Evolutionary conservation across 2,329 filamentous ascomycete genomes (phyloP), one percentile per base, ranked within the genome.

Genomic region (Alternaria arbusti): DNA sequence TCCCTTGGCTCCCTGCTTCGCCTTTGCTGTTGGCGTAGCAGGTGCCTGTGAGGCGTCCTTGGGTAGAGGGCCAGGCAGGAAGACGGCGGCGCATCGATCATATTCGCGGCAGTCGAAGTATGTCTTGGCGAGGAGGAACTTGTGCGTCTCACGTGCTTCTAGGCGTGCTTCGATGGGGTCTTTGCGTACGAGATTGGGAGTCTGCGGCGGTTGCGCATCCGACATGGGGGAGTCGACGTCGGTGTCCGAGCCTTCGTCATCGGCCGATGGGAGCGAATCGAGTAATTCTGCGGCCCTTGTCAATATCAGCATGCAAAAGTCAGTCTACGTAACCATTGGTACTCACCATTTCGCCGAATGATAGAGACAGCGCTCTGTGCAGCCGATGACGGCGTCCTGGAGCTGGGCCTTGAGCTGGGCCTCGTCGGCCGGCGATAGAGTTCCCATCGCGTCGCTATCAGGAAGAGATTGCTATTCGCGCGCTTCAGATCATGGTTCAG

Each of bases 61-160:
- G n/a, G 93, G 86, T 32, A 92, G 85, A n/a, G 90, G 87, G 67
- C 93, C 88, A n/a, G 93, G 92, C 2, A 97, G 85, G 75, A 97
- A 96, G 43, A 96, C 91, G 55, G 93, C 91, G 28, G 95, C 92
- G 79, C 95, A 97, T 67, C 96, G 92, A 76, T 98, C 95, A 74
- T 91, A 98, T 78, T 99, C 96, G 70, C 93, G 91, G 72, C 94
- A 97, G 80, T 98, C 95, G 78, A 98, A 98, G 70, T 96, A 91
- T 0, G 95, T 91, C 79, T 97, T 97, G 57, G 96, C 95, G 20
- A 98, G 85, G 3, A 98, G 87, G 77, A 95, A 98, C 74, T 89
- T 92, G 80, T 91, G 89, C 32, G 93, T 84, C 80, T 98, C 95
- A 71, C 86, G 89, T 1, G 90, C 87, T 78, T 98, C 94, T 3